Evolutionary conservation across 306 rosid genomes (phyloP), one percentile per base, ranked within the genome.

Genomic region (Dalbergia oliveri): DNA sequence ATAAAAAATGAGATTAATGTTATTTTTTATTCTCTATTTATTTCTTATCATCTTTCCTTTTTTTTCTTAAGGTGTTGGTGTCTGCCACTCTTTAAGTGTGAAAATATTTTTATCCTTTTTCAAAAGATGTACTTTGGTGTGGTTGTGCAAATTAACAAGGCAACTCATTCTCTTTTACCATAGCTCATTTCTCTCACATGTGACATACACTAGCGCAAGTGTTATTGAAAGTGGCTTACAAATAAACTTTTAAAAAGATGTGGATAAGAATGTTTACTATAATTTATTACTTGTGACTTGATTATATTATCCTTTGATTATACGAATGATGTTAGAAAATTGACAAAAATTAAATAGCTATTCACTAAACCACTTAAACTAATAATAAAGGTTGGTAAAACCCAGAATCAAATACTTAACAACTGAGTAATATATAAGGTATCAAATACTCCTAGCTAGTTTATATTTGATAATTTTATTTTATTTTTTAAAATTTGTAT

Each of bases 261-360:
- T 5, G 9, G n/a, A 51, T 50, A 15, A 70, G 4, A 33, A 50
- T n/a, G 14, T 50, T 34, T 51, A 70, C 19, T 37, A 37, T 37
- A 4, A 37, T 37, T 69, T 9, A 39, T 33, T 9, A 37, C n/a
- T 37, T 35, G 19, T 65, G 70, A 37, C 8, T 65, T 16, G 50
- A n/a, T 56, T 56, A 56, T 56, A n/a, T 56, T 56, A 56, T 56
- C 31, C 31, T 43, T 43, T 43, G 8, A 9, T 15, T 35, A 35
- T 37, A 63, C 47, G 44, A 14, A 62, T 62, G 44, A 4, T 19
- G 72, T 45, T 31, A 6, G 58, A 31, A 68, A 15, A 10, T 16
- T 56, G 50, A 47, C 47, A 21, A 63, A 44, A 75, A 62, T 5
- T 41, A 49, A 54, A 53, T 34, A 49, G 23, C 72, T 75, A 57